Percentiles rank a stretch among this genome's conserved stretches.
These are phyloP conservation scores for Ogataea pini DNA, from an alignment of 805 yeast species.

Conservation along the genomic window DNA sequence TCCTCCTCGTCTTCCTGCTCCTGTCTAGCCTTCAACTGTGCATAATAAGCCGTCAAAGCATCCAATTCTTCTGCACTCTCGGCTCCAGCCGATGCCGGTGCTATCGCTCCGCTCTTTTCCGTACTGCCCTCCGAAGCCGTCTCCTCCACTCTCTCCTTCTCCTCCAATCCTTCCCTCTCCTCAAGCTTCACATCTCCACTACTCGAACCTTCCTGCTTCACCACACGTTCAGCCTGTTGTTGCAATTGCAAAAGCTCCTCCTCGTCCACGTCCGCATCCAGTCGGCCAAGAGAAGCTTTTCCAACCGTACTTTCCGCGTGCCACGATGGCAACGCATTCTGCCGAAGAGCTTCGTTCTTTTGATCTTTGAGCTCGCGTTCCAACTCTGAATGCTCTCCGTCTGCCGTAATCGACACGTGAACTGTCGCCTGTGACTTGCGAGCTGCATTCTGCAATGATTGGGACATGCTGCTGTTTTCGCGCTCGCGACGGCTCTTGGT, in stretches of 20 bases:
- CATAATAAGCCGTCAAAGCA: conserved; percentile 73
- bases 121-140: not conserved
- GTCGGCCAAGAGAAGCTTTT: conserved; percentile 53
- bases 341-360: conserved; percentile 72
- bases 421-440: conserved; percentile 74
- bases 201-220: conserved; percentile 12
- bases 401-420: conserved; percentile 86
- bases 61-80: conserved; percentile 70
- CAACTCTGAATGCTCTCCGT: conserved; percentile 68
- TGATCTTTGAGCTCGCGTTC: conserved; percentile 66
- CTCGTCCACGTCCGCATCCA: conserved; percentile 50
- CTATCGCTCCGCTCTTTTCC: not conserved
- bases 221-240: conserved; percentile 10
- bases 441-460: conserved; percentile 37
- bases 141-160: not conserved
- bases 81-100: conserved; percentile 23
- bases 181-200: conserved; percentile 22
- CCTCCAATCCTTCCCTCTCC: conserved; percentile 7
- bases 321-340: conserved; percentile 97
- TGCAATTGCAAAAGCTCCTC: conserved; percentile 12
- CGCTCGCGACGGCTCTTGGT: conserved; percentile 23
- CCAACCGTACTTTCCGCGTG: conserved; percentile 91
- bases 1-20: conserved; percentile 56
- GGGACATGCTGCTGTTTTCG: conserved; percentile 25
- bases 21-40: conserved; percentile 70